Evolutionary conservation across 1,284 basidiomycete species (phyloP).

Genomic region (Ustilago hordei): DNA sequence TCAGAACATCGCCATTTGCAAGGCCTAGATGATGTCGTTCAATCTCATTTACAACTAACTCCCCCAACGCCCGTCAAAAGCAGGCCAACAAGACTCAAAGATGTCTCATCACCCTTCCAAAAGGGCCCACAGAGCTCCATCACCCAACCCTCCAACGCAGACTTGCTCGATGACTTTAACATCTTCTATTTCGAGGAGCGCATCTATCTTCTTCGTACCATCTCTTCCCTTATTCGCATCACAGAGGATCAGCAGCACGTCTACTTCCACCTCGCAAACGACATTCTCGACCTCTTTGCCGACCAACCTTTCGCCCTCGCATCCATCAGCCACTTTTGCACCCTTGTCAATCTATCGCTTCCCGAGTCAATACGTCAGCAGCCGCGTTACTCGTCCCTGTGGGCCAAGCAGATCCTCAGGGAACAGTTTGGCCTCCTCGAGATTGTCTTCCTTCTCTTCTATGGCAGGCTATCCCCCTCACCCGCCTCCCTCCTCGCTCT

Average conservation of each 20-base stretch:
- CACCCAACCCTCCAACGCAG: conserved; percentile 17
- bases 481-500: conserved; percentile 76
- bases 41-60: conserved; percentile 18
- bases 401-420: conserved; percentile 82
- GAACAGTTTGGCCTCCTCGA: conserved; percentile 85
- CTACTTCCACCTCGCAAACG: conserved; percentile 74
- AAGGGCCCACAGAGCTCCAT: conserved; percentile 6
- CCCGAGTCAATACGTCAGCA: conserved; percentile 74
- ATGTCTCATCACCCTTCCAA: conserved; percentile 6
- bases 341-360: conserved; percentile 72
- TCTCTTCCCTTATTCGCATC: conserved; percentile 72
- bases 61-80: conserved; percentile 25
- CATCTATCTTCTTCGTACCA: conserved; percentile 75
- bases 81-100: conserved; percentile 8
- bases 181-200: conserved; percentile 84
- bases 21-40: conserved; percentile 22
- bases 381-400: conserved; percentile 76
- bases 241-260: conserved; percentile 75
- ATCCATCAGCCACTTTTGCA: conserved; percentile 73
- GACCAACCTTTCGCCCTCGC: conserved; percentile 75
- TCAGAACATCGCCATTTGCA: conserved; percentile 77
- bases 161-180: conserved; percentile 78
- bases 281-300: conserved; percentile 76
- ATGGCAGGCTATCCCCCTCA: conserved; percentile 78
- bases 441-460: conserved; percentile 85